These are phyloP conservation scores for Escallonia rubra DNA, from an alignment of 129 eudicot genomes.

Conservation along the genomic window DNA sequence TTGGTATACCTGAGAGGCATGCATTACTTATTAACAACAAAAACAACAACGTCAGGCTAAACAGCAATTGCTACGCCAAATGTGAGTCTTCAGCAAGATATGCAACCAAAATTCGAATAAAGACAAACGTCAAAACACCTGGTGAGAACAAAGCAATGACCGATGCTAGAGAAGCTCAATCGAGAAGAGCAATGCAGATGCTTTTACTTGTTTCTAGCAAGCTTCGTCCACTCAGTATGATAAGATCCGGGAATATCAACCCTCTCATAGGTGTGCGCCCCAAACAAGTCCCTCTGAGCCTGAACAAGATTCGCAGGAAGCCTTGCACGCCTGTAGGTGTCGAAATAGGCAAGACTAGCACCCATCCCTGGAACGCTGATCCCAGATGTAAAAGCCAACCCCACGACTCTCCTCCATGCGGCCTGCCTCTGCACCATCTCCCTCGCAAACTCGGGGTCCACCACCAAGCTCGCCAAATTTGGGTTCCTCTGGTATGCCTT, in stretches of 20 bases:
- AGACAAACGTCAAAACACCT: conserved; percentile 20
- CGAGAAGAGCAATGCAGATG: conserved; percentile 13
- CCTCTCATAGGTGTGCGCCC: conserved; percentile 91
- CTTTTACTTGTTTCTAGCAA: conserved; percentile 44
- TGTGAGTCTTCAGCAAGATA: conserved; percentile 36
- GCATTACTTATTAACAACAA: conserved; percentile 38
- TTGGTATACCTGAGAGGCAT: conserved; percentile 1
- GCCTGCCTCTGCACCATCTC: conserved; percentile 97
- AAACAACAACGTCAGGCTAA: conserved; percentile 31
- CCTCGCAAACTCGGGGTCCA: conserved; percentile 85
- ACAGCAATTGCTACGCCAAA: conserved; percentile 41
- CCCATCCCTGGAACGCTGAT: conserved; percentile 87
- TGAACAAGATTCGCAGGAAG: conserved; percentile 94
- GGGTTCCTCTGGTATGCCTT: conserved; percentile 87
- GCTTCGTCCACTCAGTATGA: conserved; percentile 96
- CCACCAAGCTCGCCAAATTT: conserved; percentile 64
- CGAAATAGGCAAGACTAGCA: conserved; percentile 76
- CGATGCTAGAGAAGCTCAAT: conserved; percentile 7
- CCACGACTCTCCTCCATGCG: conserved; percentile 92
- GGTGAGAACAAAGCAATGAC: conserved; percentile 21
- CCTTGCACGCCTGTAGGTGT: conserved; percentile 79
- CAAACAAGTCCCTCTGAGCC: conserved; percentile 97
- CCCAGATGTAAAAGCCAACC: conserved; percentile 69
- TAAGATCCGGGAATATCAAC: conserved; percentile 66
- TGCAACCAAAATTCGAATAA: conserved; percentile 38